These are phyloP conservation scores for Candida chauliodis DNA, from an alignment of 805 yeast genomes.

Conservation along the genomic window DNA sequence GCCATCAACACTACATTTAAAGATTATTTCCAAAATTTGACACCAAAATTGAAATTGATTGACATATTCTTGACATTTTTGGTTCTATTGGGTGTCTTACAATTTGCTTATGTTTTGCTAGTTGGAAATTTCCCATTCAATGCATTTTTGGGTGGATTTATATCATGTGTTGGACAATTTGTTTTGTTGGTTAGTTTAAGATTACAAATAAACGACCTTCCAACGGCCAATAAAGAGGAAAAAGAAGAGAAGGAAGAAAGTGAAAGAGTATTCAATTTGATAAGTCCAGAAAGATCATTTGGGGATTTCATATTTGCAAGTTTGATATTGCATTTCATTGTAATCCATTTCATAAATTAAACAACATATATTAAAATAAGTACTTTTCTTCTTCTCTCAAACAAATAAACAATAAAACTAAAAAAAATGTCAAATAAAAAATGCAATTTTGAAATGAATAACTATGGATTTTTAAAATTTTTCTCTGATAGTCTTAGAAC, in stretches of 20 bases:
- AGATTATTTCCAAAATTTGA: slow-evolving; percentile 31
- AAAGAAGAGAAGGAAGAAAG: slow-evolving; percentile 9
- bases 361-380: not conserved
- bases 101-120: slow-evolving; percentile 70
- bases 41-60: slow-evolving; percentile 57
- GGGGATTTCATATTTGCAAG: slow-evolving; percentile 89
- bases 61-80: slow-evolving; percentile 75
- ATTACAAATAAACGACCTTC: slow-evolving; percentile 49
- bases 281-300: slow-evolving; percentile 57
- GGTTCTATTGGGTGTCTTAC: slow-evolving; percentile 70
- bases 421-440: no score
- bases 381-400: no score
- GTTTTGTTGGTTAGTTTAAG: slow-evolving; percentile 82
- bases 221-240: slow-evolving; percentile 7
- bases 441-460: not conserved
- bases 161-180: slow-evolving; percentile 91
- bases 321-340: slow-evolving; percentile 82
- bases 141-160: slow-evolving; percentile 92
- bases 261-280: slow-evolving; percentile 14
- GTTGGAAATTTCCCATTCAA: slow-evolving; percentile 95
- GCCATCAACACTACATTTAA: slow-evolving; percentile 33
- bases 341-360: slow-evolving; percentile 84
- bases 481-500: no score
- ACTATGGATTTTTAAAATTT: not conserved
- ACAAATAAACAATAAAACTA: no score